These are phyloP conservation scores for Cryptococcus deneoformans DNA, from an alignment of 1,284 basidiomycete genomes.

Conservation along the genomic window DNA sequence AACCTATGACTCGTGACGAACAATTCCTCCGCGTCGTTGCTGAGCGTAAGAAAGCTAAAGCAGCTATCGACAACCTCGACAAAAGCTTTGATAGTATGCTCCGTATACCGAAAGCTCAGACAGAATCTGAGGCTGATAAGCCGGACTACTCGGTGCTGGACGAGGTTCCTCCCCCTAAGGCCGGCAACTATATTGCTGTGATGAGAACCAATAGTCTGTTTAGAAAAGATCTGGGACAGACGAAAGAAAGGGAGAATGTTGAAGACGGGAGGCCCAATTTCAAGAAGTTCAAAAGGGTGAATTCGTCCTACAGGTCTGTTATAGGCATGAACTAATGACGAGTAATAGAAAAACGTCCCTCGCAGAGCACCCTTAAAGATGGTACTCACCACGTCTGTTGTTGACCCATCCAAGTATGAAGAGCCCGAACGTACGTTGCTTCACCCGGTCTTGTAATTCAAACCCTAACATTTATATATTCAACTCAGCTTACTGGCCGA, in stretches of 20 bases:
- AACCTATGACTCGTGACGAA: slow-evolving; percentile 31
- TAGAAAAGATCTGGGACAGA: slow-evolving; percentile 51
- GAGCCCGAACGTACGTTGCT: slow-evolving; percentile 20
- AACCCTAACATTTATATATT: neutral
- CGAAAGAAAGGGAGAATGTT: slow-evolving; percentile 20
- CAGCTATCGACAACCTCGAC: slow-evolving; percentile 64
- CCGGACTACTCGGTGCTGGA: slow-evolving; percentile 50
- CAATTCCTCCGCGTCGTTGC: slow-evolving; percentile 42
- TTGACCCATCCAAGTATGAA: slow-evolving; percentile 41
- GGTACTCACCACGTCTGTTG: slow-evolving; percentile 28
- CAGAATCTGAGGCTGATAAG: neutral
- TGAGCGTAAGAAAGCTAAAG: slow-evolving; percentile 30
- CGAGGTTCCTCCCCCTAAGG: slow-evolving; percentile 69
- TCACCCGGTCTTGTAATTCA: neutral
- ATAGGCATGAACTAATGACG: neutral
- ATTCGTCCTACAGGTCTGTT: slow-evolving; percentile 15
- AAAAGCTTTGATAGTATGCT: slow-evolving; percentile 56
- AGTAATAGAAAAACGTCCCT: slow-evolving; percentile 37
- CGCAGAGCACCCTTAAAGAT: slow-evolving; percentile 34
- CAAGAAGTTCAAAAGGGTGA: slow-evolving; percentile 82
- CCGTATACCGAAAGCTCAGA: slow-evolving; percentile 63
- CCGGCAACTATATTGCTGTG: slow-evolving; percentile 83
- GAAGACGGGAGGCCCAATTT: slow-evolving; percentile 67
- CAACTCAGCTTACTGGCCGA: slow-evolving; percentile 38
- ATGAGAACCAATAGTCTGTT: slow-evolving; percentile 50